Evolutionary conservation across 2,329 filamentous ascomycete species (phyloP), one percentile per base, ranked within the genome.

Genomic region (Claviceps fusiformis): DNA sequence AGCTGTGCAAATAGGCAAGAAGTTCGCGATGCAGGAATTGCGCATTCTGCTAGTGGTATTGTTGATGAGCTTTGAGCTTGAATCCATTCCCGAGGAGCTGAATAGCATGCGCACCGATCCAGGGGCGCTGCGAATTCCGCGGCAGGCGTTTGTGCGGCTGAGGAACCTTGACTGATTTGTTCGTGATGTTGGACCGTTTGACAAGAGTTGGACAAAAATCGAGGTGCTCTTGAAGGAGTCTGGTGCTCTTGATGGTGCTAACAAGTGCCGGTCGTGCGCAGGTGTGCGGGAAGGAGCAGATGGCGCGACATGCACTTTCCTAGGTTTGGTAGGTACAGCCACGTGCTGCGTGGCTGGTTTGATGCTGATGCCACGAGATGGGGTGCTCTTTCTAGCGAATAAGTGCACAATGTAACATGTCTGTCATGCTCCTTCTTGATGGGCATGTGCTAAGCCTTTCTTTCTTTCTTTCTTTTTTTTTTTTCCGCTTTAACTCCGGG

Each of bases 1-100:
- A 27, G 11, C 13, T 5, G 11, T 11, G 3, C 2, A 9, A 43
- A 19, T 15, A 55, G 49, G 54, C 19, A 55, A 52, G 33, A 46
- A 19, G 11, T 46, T 55, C 10, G 44, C 49, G 3, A 55, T 52
- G 54, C 54, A 52, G 19, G 50, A 55, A n/a, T 10, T 53, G 43
- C 49, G 45, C 37, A 41, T 55, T 9, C n/a, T 50, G 1, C 13
- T 55, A 11, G 44, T 33, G 7, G 2, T 53, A 10, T 8, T 53
- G 44, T n/a, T 55, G 17, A 31, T 45, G 50, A 52, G 35, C 13
- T 55, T 53, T 27, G 19, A 35, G 4, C 39, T 55, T 10, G 54
- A 45, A 35, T 29, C 49, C 15, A 48, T 52, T 52, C 35, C 54
- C 8, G 54, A 48, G n/a, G 29, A 39, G 15, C 44, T 52, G 8